Base-by-base conservation (phyloP, 306 rosid genomes). In the Casuarina equisetifolia region DNA sequence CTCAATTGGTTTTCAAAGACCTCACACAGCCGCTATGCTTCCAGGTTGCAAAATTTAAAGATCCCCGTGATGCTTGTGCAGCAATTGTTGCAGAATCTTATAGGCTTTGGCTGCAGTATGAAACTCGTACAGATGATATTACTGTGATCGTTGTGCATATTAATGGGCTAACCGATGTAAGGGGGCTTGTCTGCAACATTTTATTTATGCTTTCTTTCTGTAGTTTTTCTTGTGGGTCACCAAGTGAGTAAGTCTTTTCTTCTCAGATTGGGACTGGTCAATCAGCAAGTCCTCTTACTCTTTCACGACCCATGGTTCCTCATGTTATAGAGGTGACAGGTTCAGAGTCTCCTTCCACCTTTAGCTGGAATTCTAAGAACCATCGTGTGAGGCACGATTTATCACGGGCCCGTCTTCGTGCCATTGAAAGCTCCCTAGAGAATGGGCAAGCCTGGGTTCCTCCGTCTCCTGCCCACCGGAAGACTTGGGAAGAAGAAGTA, bases 401-500 rank as follows among this genome's bases (percentile, higher is more conserved):
- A 76, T 96, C 99, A 75, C 89, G 88, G 94, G 96, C 99, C 17
- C 99, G 98, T 64, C 84, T 96, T 69, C 91, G 94, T 55, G 99
- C 87, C 46, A 89, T 96, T 73, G 97, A 96, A 84, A 92, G 80
- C 84, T 92, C 98, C 64, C 89, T 96, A 51, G 99, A 96, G 86
- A 91, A 90, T 70, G 98, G 98, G 53, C 97, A 91, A 86, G 63
- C 87, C 69, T 96, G 99, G 98, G 89, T 89, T 86, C 96, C 98
- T 86, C 97, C 99, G 40, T 79, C 98, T 76, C 90, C 97, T 19
- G 89, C 99, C 64, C 97, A 96, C 84, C 90, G 97, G 81, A 96
- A 96, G 82, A 91, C 99, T 58, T 92, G 99, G 99, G 98, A 96
- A 85, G 99, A 96, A 89, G 98, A 92, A 82, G 99, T 96, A 89